Base-by-base conservation (phyloP, 2,329 filamentous ascomycete genomes). In the Acrocalymma vagum region DNA sequence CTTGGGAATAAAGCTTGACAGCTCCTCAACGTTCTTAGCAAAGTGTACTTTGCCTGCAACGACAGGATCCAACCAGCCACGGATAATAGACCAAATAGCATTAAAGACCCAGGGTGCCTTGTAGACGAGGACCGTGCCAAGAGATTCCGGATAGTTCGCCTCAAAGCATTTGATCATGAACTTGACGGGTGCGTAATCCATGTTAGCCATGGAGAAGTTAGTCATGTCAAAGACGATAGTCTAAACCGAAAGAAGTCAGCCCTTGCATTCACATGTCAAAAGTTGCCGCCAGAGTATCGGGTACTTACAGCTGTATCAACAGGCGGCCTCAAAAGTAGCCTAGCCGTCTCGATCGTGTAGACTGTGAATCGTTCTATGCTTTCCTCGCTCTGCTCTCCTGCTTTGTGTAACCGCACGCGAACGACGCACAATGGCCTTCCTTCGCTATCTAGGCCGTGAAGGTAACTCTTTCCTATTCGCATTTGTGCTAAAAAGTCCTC, bases 111-210 rank as follows among this genome's bases (percentile, higher is more conserved):
- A 99, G 3, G 94, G 94, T 1, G 94, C 86, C 70, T 96, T 96
- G 77, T 99, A 94, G 24, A 99, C 90, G 29, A 97, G 81, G 3
- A 97, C 90, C 2, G 87, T 81, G 18, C 93, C 94, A 1, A 99
- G 79, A 31, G 85, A 93, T 70, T 99, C 94, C 1, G 94, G 94
- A 60, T 97, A 99, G 69, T 99, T 97, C 45, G 94, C 94, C 74
- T 99, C 94, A 65, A 99, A 99, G 70, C 92, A 96, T 72, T 96
- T 95, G 71, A 99, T 96, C 87, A 99, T 96, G 74, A 97, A 99
- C 64, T 96, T 99, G 42, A 99, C 90, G 1, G 94, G 93, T 0
- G 88, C 83, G 69, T 97, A 97, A 70, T 99, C 94, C 94, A 99
- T 97, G 72, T 99, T 99, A 11, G 92, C 87, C 75, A 97, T 79